Evolutionary conservation across 169 alveolate species (phyloP).

Genomic region (Besnoitia besnoiti): DNA sequence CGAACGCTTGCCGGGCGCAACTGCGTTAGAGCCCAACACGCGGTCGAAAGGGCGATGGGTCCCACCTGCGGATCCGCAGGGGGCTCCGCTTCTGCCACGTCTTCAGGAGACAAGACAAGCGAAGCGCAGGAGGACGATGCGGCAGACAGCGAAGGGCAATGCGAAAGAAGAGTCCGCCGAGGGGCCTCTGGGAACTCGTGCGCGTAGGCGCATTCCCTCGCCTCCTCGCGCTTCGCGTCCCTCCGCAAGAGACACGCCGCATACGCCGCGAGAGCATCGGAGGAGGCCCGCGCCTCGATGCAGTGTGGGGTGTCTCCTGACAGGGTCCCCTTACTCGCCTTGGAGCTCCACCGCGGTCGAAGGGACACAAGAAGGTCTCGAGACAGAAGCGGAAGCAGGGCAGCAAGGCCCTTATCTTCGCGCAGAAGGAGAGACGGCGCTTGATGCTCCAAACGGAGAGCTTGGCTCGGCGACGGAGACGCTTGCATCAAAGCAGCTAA

Average conservation of each 20-base stretch:
- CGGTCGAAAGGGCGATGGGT: neutral
- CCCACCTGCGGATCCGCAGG: slow-evolving; percentile 2
- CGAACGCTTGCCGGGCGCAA: no score
- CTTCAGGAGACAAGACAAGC: neutral
- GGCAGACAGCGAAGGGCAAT: neutral
- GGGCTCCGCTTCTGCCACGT: neutral
- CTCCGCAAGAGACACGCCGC: neutral
- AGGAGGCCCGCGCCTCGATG: neutral
- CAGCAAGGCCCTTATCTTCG: neutral
- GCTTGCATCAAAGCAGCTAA: neutral
- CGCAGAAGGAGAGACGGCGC: neutral
- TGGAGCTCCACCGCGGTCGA: neutral
- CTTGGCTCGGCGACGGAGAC: neutral
- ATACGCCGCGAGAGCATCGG: neutral
- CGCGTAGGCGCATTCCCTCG: no score
- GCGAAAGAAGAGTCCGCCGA: neutral
- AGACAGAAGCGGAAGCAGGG: neutral
- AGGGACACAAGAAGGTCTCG: neutral
- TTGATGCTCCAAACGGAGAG: neutral
- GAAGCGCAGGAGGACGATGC: neutral
- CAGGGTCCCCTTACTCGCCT: neutral
- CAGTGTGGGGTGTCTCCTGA: neutral
- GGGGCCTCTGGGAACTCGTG: no score
- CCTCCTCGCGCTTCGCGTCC: no score
- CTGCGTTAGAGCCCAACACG: neutral